Evolutionary conservation across 169 alveolate species (phyloP).

Genomic region (Plasmodium berghei): DNA sequence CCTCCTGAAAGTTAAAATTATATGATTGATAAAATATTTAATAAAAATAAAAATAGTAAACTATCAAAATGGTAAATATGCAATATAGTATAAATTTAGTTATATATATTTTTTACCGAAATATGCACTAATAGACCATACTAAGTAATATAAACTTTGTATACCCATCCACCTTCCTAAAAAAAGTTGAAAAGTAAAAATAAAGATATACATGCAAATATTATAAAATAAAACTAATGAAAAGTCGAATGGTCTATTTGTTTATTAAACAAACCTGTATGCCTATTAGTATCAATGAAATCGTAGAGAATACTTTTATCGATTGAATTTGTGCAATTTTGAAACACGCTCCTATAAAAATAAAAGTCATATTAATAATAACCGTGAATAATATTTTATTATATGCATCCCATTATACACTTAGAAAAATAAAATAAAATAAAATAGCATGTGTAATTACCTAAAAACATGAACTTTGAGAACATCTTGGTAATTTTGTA

Average conservation of each 20-base stretch:
- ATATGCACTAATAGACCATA: constrained; percentile 72
- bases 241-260: background rate
- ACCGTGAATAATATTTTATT: background rate
- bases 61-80: background rate
- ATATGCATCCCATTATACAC: background rate
- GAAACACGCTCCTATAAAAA: constrained; percentile 59
- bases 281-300: constrained; percentile 52
- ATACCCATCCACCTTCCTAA: constrained; percentile 74
- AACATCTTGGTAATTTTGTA: constrained; percentile 63
- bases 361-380: background rate
- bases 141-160: constrained; percentile 66
- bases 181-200: background rate
- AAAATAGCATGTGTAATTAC: constrained; percentile 1
- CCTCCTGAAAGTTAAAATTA: constrained; percentile 27
- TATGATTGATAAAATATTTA: background rate
- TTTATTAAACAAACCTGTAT: constrained; percentile 37
- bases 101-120: constrained; percentile 21
- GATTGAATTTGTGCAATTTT: constrained; percentile 62
- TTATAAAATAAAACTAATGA: background rate
- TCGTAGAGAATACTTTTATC: constrained; percentile 70
- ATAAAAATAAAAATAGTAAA: constrained; percentile 3
- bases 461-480: constrained; percentile 61
- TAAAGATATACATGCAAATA: background rate
- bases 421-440: background rate
- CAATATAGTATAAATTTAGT: background rate